Conservation (phyloP, 139 green algal genomes). For the Haematococcus sp. region DNA sequence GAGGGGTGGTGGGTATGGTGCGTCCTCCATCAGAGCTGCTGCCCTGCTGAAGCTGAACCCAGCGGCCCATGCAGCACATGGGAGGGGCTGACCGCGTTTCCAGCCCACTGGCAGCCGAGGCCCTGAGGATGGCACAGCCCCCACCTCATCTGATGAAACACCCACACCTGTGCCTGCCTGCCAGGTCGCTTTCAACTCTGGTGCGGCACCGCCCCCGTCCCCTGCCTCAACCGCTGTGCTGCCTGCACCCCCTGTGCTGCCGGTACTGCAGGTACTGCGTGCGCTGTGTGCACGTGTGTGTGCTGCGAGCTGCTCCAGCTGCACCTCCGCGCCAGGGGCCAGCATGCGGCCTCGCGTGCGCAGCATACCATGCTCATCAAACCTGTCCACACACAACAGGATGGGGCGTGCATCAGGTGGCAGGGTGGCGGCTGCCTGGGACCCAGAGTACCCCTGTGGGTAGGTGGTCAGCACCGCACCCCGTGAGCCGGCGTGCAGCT, state of each 20-base stretch:
- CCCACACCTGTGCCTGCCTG: too few relatives aligned
- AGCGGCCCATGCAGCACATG: slow-evolving; percentile 65
- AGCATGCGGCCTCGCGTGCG: slow-evolving; percentile 8
- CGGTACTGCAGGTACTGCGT: too few relatives aligned
- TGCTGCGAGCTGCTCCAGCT: too few relatives aligned
- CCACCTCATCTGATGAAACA: too few relatives aligned
- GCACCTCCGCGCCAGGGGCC: neutral
- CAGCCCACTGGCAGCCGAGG: too few relatives aligned
- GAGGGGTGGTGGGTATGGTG: slow-evolving; percentile 39
- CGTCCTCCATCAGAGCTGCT: slow-evolving; percentile 29
- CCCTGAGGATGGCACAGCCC: too few relatives aligned
- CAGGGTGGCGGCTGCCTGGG: neutral
- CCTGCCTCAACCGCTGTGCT: too few relatives aligned
- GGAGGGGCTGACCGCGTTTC: slow-evolving; percentile 24
- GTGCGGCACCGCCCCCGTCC: too few relatives aligned
- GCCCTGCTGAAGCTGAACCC: slow-evolving; percentile 65
- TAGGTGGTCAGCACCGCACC: slow-evolving; percentile 69
- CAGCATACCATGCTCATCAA: slow-evolving; percentile 43
- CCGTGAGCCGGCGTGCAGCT: neutral
- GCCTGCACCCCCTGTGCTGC: too few relatives aligned
- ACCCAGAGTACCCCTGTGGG: slow-evolving; percentile 50
- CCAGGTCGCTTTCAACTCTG: too few relatives aligned
- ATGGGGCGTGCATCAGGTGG: slow-evolving; percentile 15
- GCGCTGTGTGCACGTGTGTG: too few relatives aligned
- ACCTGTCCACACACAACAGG: slow-evolving; percentile 59